Base-by-base conservation (phyloP, 2,329 filamentous ascomycete genomes). In the Fusarium buharicum region DNA sequence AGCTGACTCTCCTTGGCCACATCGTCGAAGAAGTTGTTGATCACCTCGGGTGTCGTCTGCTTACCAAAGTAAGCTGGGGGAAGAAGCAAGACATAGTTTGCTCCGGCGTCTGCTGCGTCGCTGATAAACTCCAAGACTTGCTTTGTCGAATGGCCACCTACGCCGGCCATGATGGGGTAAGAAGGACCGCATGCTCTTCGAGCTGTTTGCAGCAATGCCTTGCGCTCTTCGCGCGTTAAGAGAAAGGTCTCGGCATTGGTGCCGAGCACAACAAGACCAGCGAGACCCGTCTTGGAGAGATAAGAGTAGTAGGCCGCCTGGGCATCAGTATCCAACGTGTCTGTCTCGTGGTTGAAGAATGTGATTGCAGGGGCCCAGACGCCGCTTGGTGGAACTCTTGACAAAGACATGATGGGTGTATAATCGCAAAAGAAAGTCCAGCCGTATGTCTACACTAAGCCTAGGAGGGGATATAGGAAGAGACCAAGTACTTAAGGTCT, bases 161-260 rank as follows among this genome's bases (percentile, higher is more conserved):
- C 84, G 16, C 88, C 88, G 76, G 46, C 93, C 81, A 95, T 93
- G 64, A 97, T 83, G 30, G 93, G 93, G 75, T 93, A 97, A 73
- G 93, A 89, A 1, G 92, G 90, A 0, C 93, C 93, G 34, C 95
- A 89, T 55, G 86, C 86, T 70, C 90, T 89, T 43, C 93, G 86
- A 75, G 87, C 87, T 4, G 82, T 77, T 33, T 77, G 72, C n/a
- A 90, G 78, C 3, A 89, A 79, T 34, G 78, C 76, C 49, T 77
- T 77, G 45, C 86, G 81, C 73, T 88, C 86, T 64, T 85, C 81
- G 18, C 84, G 84, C 3, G 84, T 86, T 24, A 85, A 62, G 30
- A 86, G 77, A 68, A 85, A 84, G 11, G 83, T 79, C 67, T 86
- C 83, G 11, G 83, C 81, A 67, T 85, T 85, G 27, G 83, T 85